Evolutionary conservation across 331 rosid species (phyloP).

Genomic region (Stylosanthes scabra): DNA sequence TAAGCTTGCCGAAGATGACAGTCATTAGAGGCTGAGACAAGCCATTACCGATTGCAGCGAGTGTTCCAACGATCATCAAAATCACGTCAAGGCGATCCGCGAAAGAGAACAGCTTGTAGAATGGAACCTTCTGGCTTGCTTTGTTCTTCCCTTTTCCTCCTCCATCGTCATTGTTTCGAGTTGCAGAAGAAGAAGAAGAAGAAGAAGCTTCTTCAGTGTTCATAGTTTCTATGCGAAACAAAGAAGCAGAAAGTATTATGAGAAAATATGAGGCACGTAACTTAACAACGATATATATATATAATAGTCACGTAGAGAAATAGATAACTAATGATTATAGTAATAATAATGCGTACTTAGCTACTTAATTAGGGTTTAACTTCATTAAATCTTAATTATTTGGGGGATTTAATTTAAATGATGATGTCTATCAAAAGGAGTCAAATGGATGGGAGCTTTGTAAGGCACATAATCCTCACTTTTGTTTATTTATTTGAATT

Average conservation of each 20-base stretch:
- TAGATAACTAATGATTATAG: neutral
- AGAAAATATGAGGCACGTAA: too few relatives aligned
- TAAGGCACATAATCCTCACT: neutral
- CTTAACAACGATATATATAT: too few relatives aligned
- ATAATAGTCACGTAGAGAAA: neutral
- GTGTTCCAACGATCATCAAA: constrained; percentile 64
- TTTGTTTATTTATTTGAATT: neutral
- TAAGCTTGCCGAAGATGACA: constrained; percentile 59
- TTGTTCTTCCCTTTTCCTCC: neutral
- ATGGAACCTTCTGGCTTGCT: constrained; percentile 55
- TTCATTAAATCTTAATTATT: too few relatives aligned
- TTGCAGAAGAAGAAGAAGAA: neutral
- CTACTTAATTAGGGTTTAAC: too few relatives aligned
- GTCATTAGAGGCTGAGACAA: constrained; percentile 76
- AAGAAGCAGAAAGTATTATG: too few relatives aligned
- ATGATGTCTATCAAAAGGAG: neutral
- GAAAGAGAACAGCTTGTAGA: constrained; percentile 68
- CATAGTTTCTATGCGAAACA: neutral
- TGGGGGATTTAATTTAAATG: too few relatives aligned
- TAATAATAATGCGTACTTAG: too few relatives aligned
- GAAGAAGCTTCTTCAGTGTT: neutral
- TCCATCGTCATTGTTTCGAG: neutral
- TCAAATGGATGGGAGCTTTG: neutral
- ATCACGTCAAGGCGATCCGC: constrained; percentile 59
- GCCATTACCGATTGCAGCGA: constrained; percentile 63